phyloP scores from a whole-genome alignment of 1,284 basidiomycete species.

The Trichosporon ovoides region DNA sequence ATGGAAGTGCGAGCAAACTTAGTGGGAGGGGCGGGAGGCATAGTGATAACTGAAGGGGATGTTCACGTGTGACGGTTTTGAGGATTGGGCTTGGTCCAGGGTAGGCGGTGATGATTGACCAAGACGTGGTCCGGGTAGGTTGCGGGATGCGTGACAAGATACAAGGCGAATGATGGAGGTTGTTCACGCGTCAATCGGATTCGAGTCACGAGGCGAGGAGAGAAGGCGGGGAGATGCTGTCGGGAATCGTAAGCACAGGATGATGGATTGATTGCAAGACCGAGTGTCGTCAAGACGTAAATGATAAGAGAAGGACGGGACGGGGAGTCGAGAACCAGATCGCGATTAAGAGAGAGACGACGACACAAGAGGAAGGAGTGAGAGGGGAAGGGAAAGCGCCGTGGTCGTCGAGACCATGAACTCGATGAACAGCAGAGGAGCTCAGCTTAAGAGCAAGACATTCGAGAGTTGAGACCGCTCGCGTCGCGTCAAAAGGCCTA shows the following conservation, averaged over 20 bases:
- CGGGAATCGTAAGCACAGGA: conserved; percentile 14
- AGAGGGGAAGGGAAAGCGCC: background rate
- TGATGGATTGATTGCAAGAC: conserved; percentile 4
- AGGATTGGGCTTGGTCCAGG: no score
- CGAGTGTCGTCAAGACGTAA: conserved; percentile 6
- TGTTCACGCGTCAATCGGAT: conserved; percentile 1
- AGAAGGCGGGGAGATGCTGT: conserved; percentile 1
- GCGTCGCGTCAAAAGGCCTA: background rate
- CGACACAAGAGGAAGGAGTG: background rate
- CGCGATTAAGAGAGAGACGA: background rate
- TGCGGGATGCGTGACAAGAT: conserved; percentile 6
- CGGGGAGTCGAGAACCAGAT: background rate
- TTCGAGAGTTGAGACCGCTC: background rate
- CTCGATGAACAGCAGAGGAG: conserved; percentile 5
- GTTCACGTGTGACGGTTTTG: no score
- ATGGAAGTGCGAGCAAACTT: conserved; percentile 40
- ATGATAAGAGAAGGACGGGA: background rate
- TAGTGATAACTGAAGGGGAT: no score
- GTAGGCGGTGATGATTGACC: background rate
- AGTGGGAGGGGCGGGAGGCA: conserved; percentile 40
- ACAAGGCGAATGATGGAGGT: background rate
- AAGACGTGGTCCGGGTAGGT: background rate
- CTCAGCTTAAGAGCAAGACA: conserved; percentile 4
- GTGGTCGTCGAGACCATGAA: conserved; percentile 2
- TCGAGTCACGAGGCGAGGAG: background rate